Conservation (phyloP, 768 basidiomycete genomes). For the Daedaleopsis sinensis region DNA sequence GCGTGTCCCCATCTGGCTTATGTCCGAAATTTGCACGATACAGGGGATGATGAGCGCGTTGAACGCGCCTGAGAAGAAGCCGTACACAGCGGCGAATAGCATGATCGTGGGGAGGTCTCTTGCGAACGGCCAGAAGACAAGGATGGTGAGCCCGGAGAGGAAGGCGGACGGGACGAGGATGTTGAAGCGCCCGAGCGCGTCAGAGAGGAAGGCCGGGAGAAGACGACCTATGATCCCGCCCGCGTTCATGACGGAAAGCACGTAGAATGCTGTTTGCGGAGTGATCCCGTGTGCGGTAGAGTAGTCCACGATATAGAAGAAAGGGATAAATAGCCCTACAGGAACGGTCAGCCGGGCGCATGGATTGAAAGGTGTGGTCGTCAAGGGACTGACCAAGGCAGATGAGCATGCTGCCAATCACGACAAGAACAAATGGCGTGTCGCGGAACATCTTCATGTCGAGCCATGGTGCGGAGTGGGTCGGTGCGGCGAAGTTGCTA, state of each 20-base stretch:
- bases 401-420: constrained; percentile 57
- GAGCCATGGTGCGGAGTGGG: constrained; percentile 23
- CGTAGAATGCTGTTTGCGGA: constrained; percentile 48
- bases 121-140: constrained; percentile 59
- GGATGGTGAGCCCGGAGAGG: constrained; percentile 60
- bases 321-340: constrained; percentile 70
- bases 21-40: constrained; percentile 65
- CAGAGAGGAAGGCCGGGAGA: constrained; percentile 64
- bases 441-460: constrained; percentile 45
- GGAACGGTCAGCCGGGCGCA: neutral
- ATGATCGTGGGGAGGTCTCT: constrained; percentile 43
- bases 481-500: constrained; percentile 28
- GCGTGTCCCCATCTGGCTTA: constrained; percentile 58
- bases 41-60: constrained; percentile 70
- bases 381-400: constrained; percentile 53
- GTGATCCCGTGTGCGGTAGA: constrained; percentile 45
- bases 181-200: constrained; percentile 68
- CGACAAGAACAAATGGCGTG: constrained; percentile 53
- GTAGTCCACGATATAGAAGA: constrained; percentile 70
- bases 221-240: constrained; percentile 69
- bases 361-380: neutral
- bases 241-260: constrained; percentile 70
- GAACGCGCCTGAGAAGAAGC: constrained; percentile 69
- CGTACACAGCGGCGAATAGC: constrained; percentile 58
- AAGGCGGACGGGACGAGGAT: constrained; percentile 65